Percentiles rank a stretch among this genome's conserved stretches.
phyloP scores from a whole-genome alignment of 163 green algal genomes.

The Chloromonas sp. region DNA sequence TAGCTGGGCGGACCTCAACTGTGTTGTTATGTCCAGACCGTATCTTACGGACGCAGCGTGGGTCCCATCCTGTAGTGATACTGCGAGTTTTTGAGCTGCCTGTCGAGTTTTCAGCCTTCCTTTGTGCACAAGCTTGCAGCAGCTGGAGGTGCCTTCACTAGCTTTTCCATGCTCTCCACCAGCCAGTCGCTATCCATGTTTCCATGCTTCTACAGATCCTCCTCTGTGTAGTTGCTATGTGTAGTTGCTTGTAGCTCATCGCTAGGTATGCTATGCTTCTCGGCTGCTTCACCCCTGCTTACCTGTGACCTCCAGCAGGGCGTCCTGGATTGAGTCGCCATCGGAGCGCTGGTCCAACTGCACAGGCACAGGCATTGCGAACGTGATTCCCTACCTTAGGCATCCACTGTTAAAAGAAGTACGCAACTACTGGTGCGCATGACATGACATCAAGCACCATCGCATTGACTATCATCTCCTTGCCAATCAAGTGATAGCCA shows the following conservation, averaged over 20 bases:
- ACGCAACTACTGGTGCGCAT: too few relatives aligned
- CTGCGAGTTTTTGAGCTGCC: not conserved
- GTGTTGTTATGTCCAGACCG: too few relatives aligned
- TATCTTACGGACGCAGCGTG: too few relatives aligned
- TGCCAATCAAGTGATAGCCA: too few relatives aligned
- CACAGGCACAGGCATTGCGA: not conserved
- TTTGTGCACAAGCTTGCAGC: not conserved
- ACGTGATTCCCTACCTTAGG: too few relatives aligned
- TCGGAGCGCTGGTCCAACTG: slow-evolving; percentile 37
- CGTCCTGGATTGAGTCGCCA: not conserved
- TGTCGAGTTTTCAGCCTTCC: not conserved
- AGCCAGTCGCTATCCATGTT: not conserved
- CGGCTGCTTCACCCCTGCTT: not conserved
- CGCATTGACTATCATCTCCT: too few relatives aligned
- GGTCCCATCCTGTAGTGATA: not conserved
- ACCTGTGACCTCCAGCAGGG: not conserved
- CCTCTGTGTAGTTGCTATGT: too few relatives aligned
- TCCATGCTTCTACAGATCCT: too few relatives aligned
- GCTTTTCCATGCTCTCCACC: not conserved
- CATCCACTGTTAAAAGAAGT: too few relatives aligned
- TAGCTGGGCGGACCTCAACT: not conserved
- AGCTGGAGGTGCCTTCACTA: not conserved
- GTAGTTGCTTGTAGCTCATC: not conserved
- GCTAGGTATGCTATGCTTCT: not conserved
- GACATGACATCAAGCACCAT: not conserved